Evolutionary conservation across 2,329 filamentous ascomycete species (phyloP).

Genomic region (Fusarium ambrosium): DNA sequence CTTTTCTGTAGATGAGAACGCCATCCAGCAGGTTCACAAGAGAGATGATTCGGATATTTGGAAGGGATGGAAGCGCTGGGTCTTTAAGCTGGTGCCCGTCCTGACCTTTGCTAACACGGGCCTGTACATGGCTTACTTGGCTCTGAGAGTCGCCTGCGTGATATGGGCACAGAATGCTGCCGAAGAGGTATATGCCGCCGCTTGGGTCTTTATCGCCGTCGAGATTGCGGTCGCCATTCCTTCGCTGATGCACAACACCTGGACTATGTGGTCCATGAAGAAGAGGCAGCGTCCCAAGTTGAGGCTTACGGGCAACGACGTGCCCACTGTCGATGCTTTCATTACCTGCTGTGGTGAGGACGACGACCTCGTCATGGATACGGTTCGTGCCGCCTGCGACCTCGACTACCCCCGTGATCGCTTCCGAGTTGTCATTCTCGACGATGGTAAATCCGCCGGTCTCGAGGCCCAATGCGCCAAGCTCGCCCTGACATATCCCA

Average conservation of each 20-base stretch:
- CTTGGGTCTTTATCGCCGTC: slow-evolving; percentile 70
- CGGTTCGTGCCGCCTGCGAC: slow-evolving; percentile 66
- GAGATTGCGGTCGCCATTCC: slow-evolving; percentile 68
- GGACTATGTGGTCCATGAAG: slow-evolving; percentile 70
- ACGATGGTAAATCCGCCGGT: slow-evolving; percentile 64
- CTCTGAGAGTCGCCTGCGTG: slow-evolving; percentile 65
- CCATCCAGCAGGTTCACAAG: slow-evolving; percentile 57
- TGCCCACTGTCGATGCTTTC: slow-evolving; percentile 69
- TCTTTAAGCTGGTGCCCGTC: slow-evolving; percentile 56
- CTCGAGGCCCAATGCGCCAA: slow-evolving; percentile 57
- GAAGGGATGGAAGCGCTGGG: slow-evolving; percentile 58
- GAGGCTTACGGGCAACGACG: slow-evolving; percentile 61
- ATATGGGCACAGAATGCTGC: slow-evolving; percentile 62
- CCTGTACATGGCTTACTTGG: slow-evolving; percentile 65
- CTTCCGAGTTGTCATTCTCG: slow-evolving; percentile 68
- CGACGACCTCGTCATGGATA: slow-evolving; percentile 68
- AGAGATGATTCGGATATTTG: slow-evolving; percentile 60
- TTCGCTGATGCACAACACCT: slow-evolving; percentile 68
- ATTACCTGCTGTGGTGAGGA: slow-evolving; percentile 71
- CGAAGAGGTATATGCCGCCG: slow-evolving; percentile 59
- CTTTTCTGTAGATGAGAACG: slow-evolving; percentile 45
- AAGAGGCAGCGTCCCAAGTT: slow-evolving; percentile 67
- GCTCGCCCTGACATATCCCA: slow-evolving; percentile 58
- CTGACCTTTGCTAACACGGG: slow-evolving; percentile 57
- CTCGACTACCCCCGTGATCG: slow-evolving; percentile 67